These are phyloP conservation scores for Apiotrichum mycotoxinovorans DNA, from an alignment of 1,284 basidiomycete species.

Conservation along the genomic window DNA sequence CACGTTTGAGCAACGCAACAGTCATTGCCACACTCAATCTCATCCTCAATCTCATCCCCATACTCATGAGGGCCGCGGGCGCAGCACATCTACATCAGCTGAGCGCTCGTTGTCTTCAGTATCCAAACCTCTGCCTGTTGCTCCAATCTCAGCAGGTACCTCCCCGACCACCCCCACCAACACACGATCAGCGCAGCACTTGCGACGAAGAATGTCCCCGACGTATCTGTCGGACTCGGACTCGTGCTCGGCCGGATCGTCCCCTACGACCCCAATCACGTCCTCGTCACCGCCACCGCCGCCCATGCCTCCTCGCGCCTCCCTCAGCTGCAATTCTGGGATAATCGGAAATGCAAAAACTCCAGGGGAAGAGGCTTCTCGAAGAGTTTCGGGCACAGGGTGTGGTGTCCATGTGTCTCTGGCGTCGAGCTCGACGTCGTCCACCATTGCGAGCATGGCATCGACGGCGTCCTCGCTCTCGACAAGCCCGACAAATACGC, in stretches of 20 bases:
- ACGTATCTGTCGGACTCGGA: slow-evolving; percentile 1
- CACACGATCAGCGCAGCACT: background rate
- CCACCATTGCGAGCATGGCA: background rate
- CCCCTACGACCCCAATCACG: background rate
- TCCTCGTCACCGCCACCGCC: background rate
- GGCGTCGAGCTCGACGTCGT: too few relatives aligned
- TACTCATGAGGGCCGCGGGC: too few relatives aligned
- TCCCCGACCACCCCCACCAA: background rate
- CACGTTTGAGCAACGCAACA: too few relatives aligned
- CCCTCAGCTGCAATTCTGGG: too few relatives aligned
- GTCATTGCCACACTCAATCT: too few relatives aligned
- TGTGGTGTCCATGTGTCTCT: too few relatives aligned
- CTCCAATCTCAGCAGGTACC: background rate
- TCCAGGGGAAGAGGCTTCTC: too few relatives aligned
- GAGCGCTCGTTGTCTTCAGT: too few relatives aligned
- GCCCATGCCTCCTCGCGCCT: background rate
- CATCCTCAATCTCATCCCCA: too few relatives aligned
- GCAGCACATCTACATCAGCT: too few relatives aligned
- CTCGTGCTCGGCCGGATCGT: background rate
- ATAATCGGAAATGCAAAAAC: too few relatives aligned
- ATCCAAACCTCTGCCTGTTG: background rate
- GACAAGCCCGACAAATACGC: background rate
- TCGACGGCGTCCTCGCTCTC: background rate
- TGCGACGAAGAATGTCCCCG: background rate
- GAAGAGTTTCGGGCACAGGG: too few relatives aligned